phyloP scores from a whole-genome alignment of 2,329 filamentous ascomycete genomes.

The Hymenoscyphus repandus region DNA sequence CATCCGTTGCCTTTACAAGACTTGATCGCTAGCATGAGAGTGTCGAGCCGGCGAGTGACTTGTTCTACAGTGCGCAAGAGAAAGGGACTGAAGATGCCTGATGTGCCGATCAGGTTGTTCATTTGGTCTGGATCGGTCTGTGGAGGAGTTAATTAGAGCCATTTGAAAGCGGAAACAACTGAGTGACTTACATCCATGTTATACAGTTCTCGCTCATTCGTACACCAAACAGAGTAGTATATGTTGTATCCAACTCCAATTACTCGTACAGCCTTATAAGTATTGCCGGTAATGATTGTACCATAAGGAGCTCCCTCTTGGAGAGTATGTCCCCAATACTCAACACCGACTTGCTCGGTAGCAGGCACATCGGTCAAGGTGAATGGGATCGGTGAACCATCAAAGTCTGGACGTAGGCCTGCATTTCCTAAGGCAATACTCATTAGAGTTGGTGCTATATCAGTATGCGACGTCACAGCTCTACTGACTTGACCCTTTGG shows the following conservation, averaged over 20 bases:
- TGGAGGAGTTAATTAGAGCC: conserved; percentile 3
- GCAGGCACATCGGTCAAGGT: conserved; percentile 12
- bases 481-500: conserved; percentile 32
- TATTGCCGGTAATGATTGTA: conserved; percentile 35
- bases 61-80: conserved; percentile 29
- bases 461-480: conserved; percentile 48
- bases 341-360: conserved; percentile 42
- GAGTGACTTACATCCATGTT: conserved; percentile 44
- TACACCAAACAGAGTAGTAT: conserved; percentile 65
- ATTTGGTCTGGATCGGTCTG: conserved; percentile 47
- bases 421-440: conserved; percentile 25
- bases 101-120: conserved; percentile 34
- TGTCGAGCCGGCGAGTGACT: conserved; percentile 52
- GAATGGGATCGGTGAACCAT: conserved; percentile 39
- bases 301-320: conserved; percentile 11
- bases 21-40: conserved; percentile 54
- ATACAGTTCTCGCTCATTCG: conserved; percentile 59
- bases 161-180: not conserved
- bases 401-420: conserved; percentile 36
- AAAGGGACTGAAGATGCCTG: conserved; percentile 33
- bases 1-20: conserved; percentile 51
- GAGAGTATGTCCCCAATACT: conserved; percentile 36
- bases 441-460: conserved; percentile 45
- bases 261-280: conserved; percentile 42
- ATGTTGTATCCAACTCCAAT: conserved; percentile 47